Evolutionary conservation across 1,139 yeast genomes (phyloP), one percentile per base, ranked within the genome.

Genomic region (Hyphopichia fennica): DNA sequence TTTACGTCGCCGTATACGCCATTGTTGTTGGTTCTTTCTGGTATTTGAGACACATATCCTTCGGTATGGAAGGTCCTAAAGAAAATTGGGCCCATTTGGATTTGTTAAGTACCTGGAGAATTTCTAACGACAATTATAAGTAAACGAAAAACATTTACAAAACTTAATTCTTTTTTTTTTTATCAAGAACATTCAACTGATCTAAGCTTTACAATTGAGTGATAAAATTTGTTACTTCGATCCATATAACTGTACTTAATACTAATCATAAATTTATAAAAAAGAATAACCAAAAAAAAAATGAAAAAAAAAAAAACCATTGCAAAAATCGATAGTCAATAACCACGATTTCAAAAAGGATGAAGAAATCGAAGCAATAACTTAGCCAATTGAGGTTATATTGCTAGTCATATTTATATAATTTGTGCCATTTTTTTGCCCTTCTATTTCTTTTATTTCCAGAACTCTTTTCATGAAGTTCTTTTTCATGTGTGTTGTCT

Each of bases 51-150:
- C 87, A 87, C 56, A 70, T 93, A 42, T 79, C 96, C 2, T 87
- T 87, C 58, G 99, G 99, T 59, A 84, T 95, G 95, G 84, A 75
- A 43, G 97, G 97, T 38, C 85, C 89, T 44, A 77, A 81, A 45
- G 62, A 67, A 27, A 69, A 88, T 47, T 93, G 77, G 75, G 66
- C 69, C 41, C 81, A 89, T 67, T 75, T 93, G 69, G 82, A 87
- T 62, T 77, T 93, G 78, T 74, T 93, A 54, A 65, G 75, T 32
- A 68, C 88, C 6, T 93, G 99, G 99, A 72, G 71, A 62, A 60
- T 72, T 41, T 53, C 68, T 34, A 67, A 71, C 48, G 77, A 72
- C 44, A 59, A 67, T 45, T 63, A 65, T 28, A 33, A 14, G 16
- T 37, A 55, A 43, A 45, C 32, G 11, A 29, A n/a, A 5, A 29